A percentile compares a stretch with the other conserved stretches of the same genome.
These are phyloP conservation scores for Penicillium ucsense DNA, from an alignment of 495 filamentous ascomycete species.

Conservation along the genomic window DNA sequence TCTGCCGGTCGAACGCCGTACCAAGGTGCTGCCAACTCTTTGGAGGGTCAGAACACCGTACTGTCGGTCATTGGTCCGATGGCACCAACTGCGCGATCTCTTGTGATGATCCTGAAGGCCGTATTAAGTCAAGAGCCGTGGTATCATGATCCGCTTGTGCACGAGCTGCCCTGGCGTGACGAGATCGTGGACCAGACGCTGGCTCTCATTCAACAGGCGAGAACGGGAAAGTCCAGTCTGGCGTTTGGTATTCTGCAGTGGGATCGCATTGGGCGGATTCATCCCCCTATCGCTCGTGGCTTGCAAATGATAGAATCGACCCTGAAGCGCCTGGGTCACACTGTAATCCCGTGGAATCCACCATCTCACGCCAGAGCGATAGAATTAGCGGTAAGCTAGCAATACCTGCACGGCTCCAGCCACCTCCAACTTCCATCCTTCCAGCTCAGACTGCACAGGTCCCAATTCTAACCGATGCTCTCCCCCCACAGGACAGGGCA, in stretches of 20 bases:
- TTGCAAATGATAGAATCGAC: slow-evolving; percentile 41
- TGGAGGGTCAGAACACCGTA: slow-evolving; percentile 51
- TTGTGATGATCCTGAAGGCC: slow-evolving; percentile 45
- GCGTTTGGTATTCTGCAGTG: slow-evolving; percentile 43
- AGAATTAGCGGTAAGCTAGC: slow-evolving; percentile 21
- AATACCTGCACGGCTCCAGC: too few species aligned
- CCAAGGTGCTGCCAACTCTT: slow-evolving; percentile 34
- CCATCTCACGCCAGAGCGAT: slow-evolving; percentile 33
- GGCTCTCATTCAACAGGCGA: slow-evolving; percentile 27
- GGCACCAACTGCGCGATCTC: slow-evolving; percentile 35
- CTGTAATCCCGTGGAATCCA: slow-evolving; percentile 49
- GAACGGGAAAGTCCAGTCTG: slow-evolving; percentile 23
- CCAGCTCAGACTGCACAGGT: too few species aligned
- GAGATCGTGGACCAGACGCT: slow-evolving; percentile 37
- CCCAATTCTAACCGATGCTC: too few species aligned
- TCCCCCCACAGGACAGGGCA: slow-evolving; percentile 6
- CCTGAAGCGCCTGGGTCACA: slow-evolving; percentile 45
- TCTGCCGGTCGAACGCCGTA: slow-evolving; percentile 39
- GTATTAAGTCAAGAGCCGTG: slow-evolving; percentile 50
- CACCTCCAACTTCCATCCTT: too few species aligned
- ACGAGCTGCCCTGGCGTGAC: slow-evolving; percentile 55
- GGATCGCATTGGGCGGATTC: slow-evolving; percentile 38
- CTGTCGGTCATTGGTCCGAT: slow-evolving; percentile 51
- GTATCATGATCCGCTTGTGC: slow-evolving; percentile 52
- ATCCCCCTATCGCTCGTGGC: slow-evolving; percentile 47